These are phyloP conservation scores for Daldinia loculata DNA, from an alignment of 495 filamentous ascomycete genomes.

Conservation along the genomic window DNA sequence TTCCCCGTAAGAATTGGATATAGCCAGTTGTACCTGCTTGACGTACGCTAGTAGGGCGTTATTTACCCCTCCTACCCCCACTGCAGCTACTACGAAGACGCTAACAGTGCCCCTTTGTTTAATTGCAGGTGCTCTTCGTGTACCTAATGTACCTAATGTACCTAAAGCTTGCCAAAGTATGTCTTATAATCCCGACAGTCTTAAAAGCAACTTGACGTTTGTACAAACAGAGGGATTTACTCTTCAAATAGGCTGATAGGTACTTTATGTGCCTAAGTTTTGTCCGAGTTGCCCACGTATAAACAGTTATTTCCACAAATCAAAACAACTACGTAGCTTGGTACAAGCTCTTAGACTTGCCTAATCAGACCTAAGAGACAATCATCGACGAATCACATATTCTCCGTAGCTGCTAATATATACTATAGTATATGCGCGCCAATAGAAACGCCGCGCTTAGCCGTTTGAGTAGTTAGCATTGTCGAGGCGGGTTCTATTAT, in stretches of 20 bases:
- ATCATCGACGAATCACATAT: conserved; percentile 18
- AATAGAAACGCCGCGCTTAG: conserved; percentile 3
- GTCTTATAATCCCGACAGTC: not conserved
- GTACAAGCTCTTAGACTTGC: conserved; percentile 28
- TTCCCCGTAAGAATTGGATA: not conserved
- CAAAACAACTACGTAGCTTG: not conserved
- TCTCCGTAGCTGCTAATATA: not conserved
- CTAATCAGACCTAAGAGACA: conserved; percentile 21
- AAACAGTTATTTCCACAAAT: not conserved
- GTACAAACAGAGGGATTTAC: not conserved
- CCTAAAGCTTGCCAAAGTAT: not conserved
- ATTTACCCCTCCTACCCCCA: not conserved
- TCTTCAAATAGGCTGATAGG: not conserved
- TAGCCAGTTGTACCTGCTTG: not conserved
- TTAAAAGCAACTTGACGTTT: not conserved
- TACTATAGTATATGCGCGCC: conserved; percentile 30
- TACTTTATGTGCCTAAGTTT: not conserved
- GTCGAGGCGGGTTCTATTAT: not conserved
- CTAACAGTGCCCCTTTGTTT: not conserved
- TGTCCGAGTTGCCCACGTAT: not conserved
- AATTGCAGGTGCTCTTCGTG: no score
- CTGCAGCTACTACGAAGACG: not conserved
- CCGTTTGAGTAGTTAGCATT: not conserved
- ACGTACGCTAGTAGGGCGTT: not conserved
- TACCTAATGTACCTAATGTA: no score